These are phyloP conservation scores for Chara braunii DNA, from an alignment of 139 green algal genomes.

Conservation along the genomic window DNA sequence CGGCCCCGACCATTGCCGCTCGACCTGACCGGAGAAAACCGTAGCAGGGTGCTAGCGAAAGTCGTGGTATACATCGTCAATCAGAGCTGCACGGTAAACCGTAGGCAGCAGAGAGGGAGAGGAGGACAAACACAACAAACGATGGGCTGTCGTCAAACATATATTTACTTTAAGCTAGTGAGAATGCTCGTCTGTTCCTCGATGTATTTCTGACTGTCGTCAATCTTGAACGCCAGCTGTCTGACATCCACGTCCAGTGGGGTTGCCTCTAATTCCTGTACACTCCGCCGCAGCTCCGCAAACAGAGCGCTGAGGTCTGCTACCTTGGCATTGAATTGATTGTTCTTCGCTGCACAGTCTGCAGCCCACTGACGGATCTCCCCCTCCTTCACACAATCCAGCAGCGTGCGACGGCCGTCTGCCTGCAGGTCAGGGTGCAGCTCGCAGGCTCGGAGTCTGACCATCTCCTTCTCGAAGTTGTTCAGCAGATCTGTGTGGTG, in stretches of 20 bases:
- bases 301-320: conserved; percentile 47
- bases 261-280: conserved; percentile 75
- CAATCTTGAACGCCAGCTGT: conserved; percentile 41
- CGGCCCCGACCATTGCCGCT: too few relatives aligned
- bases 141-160: conserved; percentile 41
- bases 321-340: conserved; percentile 63
- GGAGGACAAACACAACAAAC: not conserved
- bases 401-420: conserved; percentile 36
- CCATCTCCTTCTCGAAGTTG: conserved; percentile 65
- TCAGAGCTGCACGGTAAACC: too few relatives aligned
- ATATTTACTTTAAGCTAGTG: conserved; percentile 28
- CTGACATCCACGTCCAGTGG: conserved; percentile 38
- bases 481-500: conserved; percentile 55
- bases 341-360: conserved; percentile 51
- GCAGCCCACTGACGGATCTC: conserved; percentile 56
- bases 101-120: not conserved
- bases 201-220: conserved; percentile 46
- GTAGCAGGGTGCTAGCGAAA: too few relatives aligned
- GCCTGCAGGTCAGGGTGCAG: conserved; percentile 50
- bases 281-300: conserved; percentile 53
- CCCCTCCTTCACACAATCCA: conserved; percentile 56
- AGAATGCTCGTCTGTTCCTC: conserved; percentile 52
- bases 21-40: too few relatives aligned
- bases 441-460: conserved; percentile 45
- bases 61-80: too few relatives aligned